Evolutionary conservation across 1,284 basidiomycete species (phyloP), one percentile per base, ranked within the genome.

Genomic region (Cronartium quercuum): DNA sequence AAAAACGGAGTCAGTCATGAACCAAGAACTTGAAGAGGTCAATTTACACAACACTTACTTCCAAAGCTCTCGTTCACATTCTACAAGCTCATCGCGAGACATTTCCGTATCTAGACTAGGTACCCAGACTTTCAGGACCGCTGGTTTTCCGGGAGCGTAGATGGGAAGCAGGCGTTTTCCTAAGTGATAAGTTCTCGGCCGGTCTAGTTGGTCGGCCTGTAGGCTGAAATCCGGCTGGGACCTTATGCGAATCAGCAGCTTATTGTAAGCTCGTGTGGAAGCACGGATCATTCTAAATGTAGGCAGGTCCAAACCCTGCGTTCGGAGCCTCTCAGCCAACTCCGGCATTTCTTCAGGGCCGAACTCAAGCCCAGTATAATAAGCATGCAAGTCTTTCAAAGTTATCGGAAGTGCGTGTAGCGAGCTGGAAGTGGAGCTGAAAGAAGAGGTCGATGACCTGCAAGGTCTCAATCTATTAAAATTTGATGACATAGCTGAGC

Each of bases 91-190:
- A 12, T 66, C 35, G 57, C 80, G 79, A 1, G 68, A 68, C 80
- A 81, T 80, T 79, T 79, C 80, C 34, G 64, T 68, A 34, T 57
- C 65, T 13, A 18, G 37, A 18, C 76, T 76, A 60, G 76, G 78
- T n/a, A 83, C 81, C 83, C 83, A 84, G 4, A 81, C 81, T 3
- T 81, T 79, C 68, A 82, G 80, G n/a, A 77, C 66, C 1, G 82
- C 80, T 3, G 82, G 82, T 35, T 82, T 77, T 0, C 82, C 83
- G 0, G 78, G 73, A 76, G 80, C 81, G 70, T 78, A 77, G 3
- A 79, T 75, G 2, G 76, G 76, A 13, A 42, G 68, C 61, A 35
- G 68, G 13, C 12, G 60, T 6, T 68, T 51, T 18, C 58, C 44
- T n/a, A 44, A 47, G 58, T 63, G 35, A 9, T 21, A 47, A 55